A percentile compares a stretch with the other conserved stretches of the same genome.
Evolutionary conservation across 116 monocot species (phyloP).

Genomic region (Zostera marina): DNA sequence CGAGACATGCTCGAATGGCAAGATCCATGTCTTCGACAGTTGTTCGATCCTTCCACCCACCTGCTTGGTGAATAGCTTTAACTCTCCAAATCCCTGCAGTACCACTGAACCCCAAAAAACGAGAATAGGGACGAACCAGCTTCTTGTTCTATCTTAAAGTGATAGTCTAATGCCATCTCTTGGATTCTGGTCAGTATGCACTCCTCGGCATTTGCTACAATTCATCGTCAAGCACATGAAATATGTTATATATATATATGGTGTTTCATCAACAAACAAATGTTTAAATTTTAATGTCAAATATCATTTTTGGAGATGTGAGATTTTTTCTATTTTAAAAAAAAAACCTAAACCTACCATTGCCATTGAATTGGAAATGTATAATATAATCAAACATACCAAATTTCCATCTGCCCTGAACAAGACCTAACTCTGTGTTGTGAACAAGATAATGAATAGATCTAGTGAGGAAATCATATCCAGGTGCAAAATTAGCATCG

Average conservation of each 20-base stretch:
- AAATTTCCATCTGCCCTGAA: slow-evolving; percentile 62
- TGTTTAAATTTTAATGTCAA: too few species aligned
- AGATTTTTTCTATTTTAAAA: too few species aligned
- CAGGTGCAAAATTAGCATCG: slow-evolving; percentile 32
- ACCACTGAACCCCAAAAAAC: slow-evolving; percentile 9
- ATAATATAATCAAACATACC: slow-evolving; percentile 15
- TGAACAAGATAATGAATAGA: slow-evolving; percentile 20
- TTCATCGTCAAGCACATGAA: too few species aligned
- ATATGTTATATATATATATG: too few species aligned
- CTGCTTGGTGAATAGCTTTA: slow-evolving; percentile 18
- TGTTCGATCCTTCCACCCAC: slow-evolving; percentile 43
- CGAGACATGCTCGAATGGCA: slow-evolving; percentile 31
- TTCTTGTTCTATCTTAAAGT: slow-evolving; percentile 27
- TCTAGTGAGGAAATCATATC: slow-evolving; percentile 14
- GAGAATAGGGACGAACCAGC: slow-evolving; percentile 9
- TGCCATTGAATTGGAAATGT: too few species aligned
- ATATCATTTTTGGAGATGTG: too few species aligned
- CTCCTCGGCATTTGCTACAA: slow-evolving; percentile 20
- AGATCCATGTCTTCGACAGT: slow-evolving; percentile 45
- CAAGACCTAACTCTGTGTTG: slow-evolving; percentile 21
- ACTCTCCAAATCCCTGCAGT: slow-evolving; percentile 51
- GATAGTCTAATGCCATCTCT: slow-evolving; percentile 32
- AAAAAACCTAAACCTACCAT: too few species aligned
- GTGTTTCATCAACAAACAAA: too few species aligned
- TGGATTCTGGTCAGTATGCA: slow-evolving; percentile 25